Evolutionary conservation across 441 rosid species (phyloP), one percentile per base, ranked within the genome.

Genomic region (Brassica hybrid): DNA sequence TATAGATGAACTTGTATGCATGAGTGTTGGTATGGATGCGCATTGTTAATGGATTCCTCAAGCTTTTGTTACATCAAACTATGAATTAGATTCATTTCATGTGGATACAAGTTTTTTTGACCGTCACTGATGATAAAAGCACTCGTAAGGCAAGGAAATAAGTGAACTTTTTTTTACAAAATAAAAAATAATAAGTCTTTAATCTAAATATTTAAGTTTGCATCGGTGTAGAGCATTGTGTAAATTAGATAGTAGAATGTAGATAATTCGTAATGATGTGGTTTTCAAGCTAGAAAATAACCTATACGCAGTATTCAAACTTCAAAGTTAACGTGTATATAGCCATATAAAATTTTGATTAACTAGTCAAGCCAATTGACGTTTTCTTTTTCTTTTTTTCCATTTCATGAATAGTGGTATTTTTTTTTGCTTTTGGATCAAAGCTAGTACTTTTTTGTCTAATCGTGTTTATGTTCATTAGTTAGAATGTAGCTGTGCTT

Each of bases 31-130:
- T 23, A 65, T 50, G 21, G 13, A 56, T 30, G 54, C 7, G 1
- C 58, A 72, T 72, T 67, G 58, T 67, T 48, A 3, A 38, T 50
- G 69, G 69, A 78, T 72, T 72, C 69, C 41, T 67, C 38, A 52
- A 78, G 45, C 65, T 61, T 66, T 65, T 73, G 81, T 67, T 23
- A 78, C 77, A 72, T 73, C 81, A 78, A 65, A 16, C 48, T 34
- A 67, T 67, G 77, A 72, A 78, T 78, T 72, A 72, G 74, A 77
- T 71, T 77, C 76, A 71, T 65, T 76, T 71, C 43, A 65, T 19
- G 68, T 58, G 76, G 67, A 4, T 56, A 6, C 27, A 43, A 38
- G 17, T 63, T 62, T 59, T 36, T 59, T 11, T 13, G 18, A 27
- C 57, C 50, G 57, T 77, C 52, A 65, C 5, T 16, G 25, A 16